Conservation (phyloP, 768 basidiomycete genomes). For the Lactifluus volemus region DNA sequence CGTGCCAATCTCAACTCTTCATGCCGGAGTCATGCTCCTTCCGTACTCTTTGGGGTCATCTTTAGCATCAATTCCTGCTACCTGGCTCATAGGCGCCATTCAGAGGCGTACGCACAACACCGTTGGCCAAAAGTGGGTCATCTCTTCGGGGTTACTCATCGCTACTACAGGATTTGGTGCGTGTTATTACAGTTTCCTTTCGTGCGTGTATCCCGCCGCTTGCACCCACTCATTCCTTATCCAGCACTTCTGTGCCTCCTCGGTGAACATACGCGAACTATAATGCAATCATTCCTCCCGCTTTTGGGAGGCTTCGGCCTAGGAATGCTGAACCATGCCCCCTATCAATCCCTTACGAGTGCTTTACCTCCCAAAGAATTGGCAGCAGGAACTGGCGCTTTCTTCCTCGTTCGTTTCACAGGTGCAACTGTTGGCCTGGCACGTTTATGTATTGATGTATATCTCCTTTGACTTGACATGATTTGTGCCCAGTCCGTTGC, state of each 20-base stretch:
- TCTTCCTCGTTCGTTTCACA: slow-evolving; percentile 82
- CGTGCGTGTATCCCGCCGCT: background rate
- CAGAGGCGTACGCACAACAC: slow-evolving; percentile 51
- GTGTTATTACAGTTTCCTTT: slow-evolving; percentile 7
- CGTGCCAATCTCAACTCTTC: slow-evolving; percentile 49
- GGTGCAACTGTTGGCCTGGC: slow-evolving; percentile 79
- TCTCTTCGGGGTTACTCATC: slow-evolving; percentile 53
- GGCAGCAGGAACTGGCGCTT: slow-evolving; percentile 76
- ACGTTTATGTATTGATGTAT: slow-evolving; percentile 22
- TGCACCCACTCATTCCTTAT: background rate
- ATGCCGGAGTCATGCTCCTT: slow-evolving; percentile 66
- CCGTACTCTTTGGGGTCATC: slow-evolving; percentile 84
- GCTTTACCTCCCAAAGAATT: slow-evolving; percentile 57
- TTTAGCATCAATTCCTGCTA: slow-evolving; percentile 73
- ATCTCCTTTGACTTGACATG: slow-evolving; percentile 5
- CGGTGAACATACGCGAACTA: slow-evolving; percentile 39
- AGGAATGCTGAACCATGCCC: slow-evolving; percentile 80
- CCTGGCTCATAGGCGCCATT: slow-evolving; percentile 69
- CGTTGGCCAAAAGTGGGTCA: slow-evolving; percentile 56
- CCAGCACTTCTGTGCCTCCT: slow-evolving; percentile 62
- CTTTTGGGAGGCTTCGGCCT: slow-evolving; percentile 69
- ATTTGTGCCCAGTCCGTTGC: slow-evolving; percentile 50
- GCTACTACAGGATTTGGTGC: slow-evolving; percentile 69
- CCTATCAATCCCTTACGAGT: slow-evolving; percentile 70
- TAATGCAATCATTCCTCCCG: slow-evolving; percentile 47